These are phyloP conservation scores for Crithidia fasciculata DNA, from an alignment of 208 protist species.

Conservation along the genomic window DNA sequence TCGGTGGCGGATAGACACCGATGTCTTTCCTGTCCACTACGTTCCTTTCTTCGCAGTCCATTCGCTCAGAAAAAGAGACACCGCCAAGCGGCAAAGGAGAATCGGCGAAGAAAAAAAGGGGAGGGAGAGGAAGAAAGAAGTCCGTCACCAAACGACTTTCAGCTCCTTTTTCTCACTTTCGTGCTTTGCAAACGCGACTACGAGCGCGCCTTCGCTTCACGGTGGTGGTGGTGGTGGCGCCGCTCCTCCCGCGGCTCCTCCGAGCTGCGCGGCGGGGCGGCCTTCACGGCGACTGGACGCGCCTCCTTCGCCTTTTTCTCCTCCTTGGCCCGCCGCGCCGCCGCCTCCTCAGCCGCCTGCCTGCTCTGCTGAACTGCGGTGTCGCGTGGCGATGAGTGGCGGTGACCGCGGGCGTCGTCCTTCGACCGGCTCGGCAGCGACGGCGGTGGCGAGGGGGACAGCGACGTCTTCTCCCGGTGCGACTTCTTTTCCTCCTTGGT, in stretches of 20 bases:
- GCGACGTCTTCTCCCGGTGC: not conserved
- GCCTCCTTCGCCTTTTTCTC: not conserved
- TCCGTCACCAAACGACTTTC: not conserved
- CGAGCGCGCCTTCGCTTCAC: not conserved
- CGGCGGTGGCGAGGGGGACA: not conserved
- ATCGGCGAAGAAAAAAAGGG: slow-evolving; percentile 23
- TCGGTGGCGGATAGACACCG: no score
- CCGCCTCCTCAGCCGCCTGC: not conserved
- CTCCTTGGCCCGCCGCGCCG: not conserved
- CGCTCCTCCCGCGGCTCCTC: not conserved
- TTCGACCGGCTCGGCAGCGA: not conserved
- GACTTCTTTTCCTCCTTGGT: not conserved
- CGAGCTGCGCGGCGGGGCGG: not conserved
- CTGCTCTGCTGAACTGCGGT: not conserved
- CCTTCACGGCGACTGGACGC: not conserved
- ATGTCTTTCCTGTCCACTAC: no score
- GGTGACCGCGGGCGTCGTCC: slow-evolving; percentile 1
- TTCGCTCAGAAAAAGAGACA: not conserved
- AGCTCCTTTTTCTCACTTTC: not conserved
- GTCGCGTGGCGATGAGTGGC: not conserved
- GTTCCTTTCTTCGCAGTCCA: no score
- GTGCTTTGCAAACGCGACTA: not conserved
- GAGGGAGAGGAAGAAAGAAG: not conserved
- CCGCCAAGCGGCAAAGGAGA: not conserved
- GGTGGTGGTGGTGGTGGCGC: not conserved